phyloP scores from a whole-genome alignment of 2,329 filamentous ascomycete genomes.

The Fusarium algeriense region DNA sequence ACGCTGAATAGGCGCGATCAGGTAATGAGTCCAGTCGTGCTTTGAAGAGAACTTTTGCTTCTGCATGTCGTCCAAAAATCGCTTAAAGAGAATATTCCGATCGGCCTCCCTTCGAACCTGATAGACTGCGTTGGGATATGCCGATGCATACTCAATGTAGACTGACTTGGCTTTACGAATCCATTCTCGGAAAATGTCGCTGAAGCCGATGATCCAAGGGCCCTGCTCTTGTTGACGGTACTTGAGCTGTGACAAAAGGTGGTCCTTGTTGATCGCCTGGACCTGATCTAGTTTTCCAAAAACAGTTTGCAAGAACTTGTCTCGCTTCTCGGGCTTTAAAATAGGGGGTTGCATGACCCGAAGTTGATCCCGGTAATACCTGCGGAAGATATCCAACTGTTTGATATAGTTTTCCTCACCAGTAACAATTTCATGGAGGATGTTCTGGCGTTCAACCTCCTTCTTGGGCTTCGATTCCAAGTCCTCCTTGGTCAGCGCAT shows the following conservation, averaged over 20 bases:
- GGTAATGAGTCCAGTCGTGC: slow-evolving; percentile 92
- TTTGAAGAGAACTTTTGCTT: slow-evolving; percentile 83
- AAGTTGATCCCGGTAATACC: slow-evolving; percentile 87
- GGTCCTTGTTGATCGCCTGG: slow-evolving; percentile 91
- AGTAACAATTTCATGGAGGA: slow-evolving; percentile 93
- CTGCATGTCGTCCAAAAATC: slow-evolving; percentile 85
- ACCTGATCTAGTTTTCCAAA: slow-evolving; percentile 93
- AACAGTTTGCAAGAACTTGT: slow-evolving; percentile 84
- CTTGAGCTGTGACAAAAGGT: slow-evolving; percentile 91
- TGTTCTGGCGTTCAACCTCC: slow-evolving; percentile 93
- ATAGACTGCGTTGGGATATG: slow-evolving; percentile 86
- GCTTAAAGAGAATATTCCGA: slow-evolving; percentile 85
- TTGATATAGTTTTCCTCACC: slow-evolving; percentile 93
- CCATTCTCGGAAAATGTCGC: slow-evolving; percentile 98
- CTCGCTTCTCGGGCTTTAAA: slow-evolving; percentile 80
- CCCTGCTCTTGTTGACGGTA: slow-evolving; percentile 98
- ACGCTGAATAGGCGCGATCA: slow-evolving; percentile 93
- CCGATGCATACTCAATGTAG: slow-evolving; percentile 92
- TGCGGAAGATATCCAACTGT: slow-evolving; percentile 85
- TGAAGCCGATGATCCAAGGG: slow-evolving; percentile 93
- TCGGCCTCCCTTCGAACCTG: slow-evolving; percentile 86
- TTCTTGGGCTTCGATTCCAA: slow-evolving; percentile 80
- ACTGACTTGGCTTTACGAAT: slow-evolving; percentile 90
- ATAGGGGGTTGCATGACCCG: slow-evolving; percentile 80
- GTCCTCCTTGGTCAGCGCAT: slow-evolving; percentile 83